Evolutionary conservation across 805 yeast species (phyloP).

Genomic region (Candida loeiensis): DNA sequence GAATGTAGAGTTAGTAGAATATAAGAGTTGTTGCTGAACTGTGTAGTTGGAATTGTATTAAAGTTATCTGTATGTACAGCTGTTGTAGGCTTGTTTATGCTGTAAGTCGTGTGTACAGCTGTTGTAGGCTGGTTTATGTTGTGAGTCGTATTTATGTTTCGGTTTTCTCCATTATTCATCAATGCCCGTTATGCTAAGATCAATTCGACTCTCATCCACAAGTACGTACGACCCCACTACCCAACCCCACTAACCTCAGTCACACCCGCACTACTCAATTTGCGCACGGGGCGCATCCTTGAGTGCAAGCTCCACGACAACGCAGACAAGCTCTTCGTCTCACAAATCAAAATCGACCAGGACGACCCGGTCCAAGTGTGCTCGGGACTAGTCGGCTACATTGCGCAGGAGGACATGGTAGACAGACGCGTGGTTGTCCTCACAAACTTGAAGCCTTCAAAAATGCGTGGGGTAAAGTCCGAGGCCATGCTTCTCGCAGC

Average conservation of each 20-base stretch:
- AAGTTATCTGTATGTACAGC: not conserved
- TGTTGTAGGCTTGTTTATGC: too few relatives aligned
- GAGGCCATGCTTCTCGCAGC: constrained; percentile 72
- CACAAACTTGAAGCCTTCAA: constrained; percentile 56
- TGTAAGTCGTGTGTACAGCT: too few relatives aligned
- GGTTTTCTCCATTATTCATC: too few relatives aligned
- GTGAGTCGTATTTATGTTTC: too few relatives aligned
- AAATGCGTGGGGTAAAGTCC: constrained; percentile 59
- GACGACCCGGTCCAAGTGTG: constrained; percentile 44
- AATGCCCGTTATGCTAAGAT: too few relatives aligned
- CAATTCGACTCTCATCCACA: not conserved
- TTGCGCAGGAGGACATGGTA: constrained; percentile 38
- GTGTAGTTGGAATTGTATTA: not conserved
- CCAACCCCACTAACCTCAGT: constrained; percentile 9
- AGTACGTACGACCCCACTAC: not conserved
- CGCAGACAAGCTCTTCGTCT: constrained; percentile 59
- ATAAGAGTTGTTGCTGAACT: too few relatives aligned
- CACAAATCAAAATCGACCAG: constrained; percentile 37
- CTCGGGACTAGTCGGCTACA: constrained; percentile 52
- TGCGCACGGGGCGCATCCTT: constrained; percentile 47
- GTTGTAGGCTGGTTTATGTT: too few relatives aligned
- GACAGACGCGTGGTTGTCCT: constrained; percentile 48
- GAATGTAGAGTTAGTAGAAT: too few relatives aligned
- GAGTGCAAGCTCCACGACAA: constrained; percentile 48
- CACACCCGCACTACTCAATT: constrained; percentile 19